A percentile compares a stretch with the other conserved stretches of the same genome.
These are phyloP conservation scores for Areca catechu DNA, from an alignment of 176 grass and related monocot species.

Conservation along the genomic window DNA sequence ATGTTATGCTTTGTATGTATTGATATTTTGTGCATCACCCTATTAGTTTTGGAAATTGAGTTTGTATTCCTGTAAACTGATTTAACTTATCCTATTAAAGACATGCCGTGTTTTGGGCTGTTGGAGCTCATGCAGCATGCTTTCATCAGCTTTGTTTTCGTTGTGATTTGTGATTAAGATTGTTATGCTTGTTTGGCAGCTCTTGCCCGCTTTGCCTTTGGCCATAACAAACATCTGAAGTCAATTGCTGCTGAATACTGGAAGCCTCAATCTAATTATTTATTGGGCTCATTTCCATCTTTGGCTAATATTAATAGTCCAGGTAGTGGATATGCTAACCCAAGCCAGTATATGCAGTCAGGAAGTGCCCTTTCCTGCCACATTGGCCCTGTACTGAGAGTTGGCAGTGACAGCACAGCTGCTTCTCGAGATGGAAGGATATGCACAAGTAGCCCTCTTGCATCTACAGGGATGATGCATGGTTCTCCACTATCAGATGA, in stretches of 20 bases:
- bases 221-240: conserved; percentile 88
- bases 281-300: conserved; percentile 67
- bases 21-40: too few relatives aligned
- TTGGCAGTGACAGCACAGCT: conserved; percentile 65
- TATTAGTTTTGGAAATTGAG: too few relatives aligned
- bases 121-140: too few relatives aligned
- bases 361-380: conserved; percentile 41
- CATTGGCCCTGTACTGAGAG: conserved; percentile 75
- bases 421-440: conserved; percentile 56
- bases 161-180: conserved; percentile 18
- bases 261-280: conserved; percentile 71
- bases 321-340: conserved; percentile 34
- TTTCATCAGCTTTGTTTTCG: too few relatives aligned
- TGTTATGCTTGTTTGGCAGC: conserved; percentile 43
- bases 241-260: conserved; percentile 76
- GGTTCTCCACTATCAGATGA: conserved; percentile 88
- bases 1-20: too few relatives aligned
- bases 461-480: conserved; percentile 59
- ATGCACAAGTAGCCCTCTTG: conserved; percentile 57
- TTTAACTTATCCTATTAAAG: too few relatives aligned
- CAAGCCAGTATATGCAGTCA: conserved; percentile 40
- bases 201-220: conserved; percentile 76
- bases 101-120: too few relatives aligned
- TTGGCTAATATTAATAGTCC: conserved; percentile 68
- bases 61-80: too few relatives aligned